Evolutionary conservation across 768 basidiomycete species (phyloP).

Genomic region (Tylopilus subfusipes): DNA sequence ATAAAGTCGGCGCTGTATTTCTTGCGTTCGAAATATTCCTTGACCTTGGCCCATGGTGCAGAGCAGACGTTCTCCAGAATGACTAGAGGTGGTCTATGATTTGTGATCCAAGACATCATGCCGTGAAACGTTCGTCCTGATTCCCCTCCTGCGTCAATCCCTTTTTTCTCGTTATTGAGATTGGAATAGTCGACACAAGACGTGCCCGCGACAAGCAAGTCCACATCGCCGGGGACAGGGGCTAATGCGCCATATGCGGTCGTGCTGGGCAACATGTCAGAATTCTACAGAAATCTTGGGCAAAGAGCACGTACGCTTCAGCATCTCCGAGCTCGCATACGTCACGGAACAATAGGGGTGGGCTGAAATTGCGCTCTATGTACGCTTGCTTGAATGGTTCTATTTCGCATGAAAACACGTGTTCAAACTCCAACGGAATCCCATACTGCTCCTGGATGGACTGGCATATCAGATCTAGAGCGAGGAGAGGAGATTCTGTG

Average conservation of each 20-base stretch:
- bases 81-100: slow-evolving; percentile 85
- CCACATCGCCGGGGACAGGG: slow-evolving; percentile 85
- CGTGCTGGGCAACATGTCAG: slow-evolving; percentile 46
- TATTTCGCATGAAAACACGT: slow-evolving; percentile 96
- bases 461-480: slow-evolving; percentile 78
- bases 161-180: slow-evolving; percentile 89
- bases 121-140: slow-evolving; percentile 92
- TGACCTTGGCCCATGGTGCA: slow-evolving; percentile 83
- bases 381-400: slow-evolving; percentile 98
- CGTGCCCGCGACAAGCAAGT: slow-evolving; percentile 89
- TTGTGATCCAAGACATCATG: slow-evolving; percentile 90
- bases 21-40: slow-evolving; percentile 66
- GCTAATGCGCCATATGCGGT: slow-evolving; percentile 90
- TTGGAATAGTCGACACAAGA: slow-evolving; percentile 98
- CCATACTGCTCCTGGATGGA: slow-evolving; percentile 67
- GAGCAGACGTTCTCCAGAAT: slow-evolving; percentile 92
- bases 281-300: neutral
- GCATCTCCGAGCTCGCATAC: slow-evolving; percentile 82
- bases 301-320: slow-evolving; percentile 60
- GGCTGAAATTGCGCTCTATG: slow-evolving; percentile 93
- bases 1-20: slow-evolving; percentile 70
- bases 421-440: slow-evolving; percentile 69
- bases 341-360: slow-evolving; percentile 89
- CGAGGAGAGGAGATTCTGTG: slow-evolving; percentile 91
- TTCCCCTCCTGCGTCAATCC: slow-evolving; percentile 85